These are phyloP conservation scores for Mycena haematopus DNA, from an alignment of 768 basidiomycete genomes.

Conservation along the genomic window DNA sequence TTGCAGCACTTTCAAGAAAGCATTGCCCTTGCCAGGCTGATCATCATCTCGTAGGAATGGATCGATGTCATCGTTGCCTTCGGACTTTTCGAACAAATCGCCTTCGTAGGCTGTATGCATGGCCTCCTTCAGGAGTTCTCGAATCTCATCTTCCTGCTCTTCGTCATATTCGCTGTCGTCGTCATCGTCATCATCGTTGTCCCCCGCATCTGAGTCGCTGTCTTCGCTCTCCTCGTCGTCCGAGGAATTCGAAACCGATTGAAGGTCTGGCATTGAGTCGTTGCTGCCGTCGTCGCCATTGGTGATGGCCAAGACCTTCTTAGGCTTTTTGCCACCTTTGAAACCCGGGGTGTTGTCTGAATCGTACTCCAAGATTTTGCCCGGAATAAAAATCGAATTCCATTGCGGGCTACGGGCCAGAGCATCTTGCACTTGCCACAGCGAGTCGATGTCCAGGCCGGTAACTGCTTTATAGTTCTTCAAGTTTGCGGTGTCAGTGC, in stretches of 20 bases:
- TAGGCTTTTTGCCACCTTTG: conserved; percentile 35
- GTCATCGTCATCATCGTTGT: conserved; percentile 39
- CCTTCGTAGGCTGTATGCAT: conserved; percentile 71
- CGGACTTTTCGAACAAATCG: conserved; percentile 61
- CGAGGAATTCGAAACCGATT: conserved; percentile 68
- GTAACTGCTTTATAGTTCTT: conserved; percentile 66
- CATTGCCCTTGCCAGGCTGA: conserved; percentile 72
- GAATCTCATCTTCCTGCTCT: conserved; percentile 71
- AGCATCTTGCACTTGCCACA: conserved; percentile 68
- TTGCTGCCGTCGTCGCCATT: conserved; percentile 50
- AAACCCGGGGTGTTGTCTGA: conserved; percentile 31
- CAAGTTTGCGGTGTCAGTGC: conserved; percentile 26
- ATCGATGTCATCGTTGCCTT: conserved; percentile 46
- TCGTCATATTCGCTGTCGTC: conserved; percentile 46
- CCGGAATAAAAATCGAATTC: conserved; percentile 50
- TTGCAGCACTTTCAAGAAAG: conserved; percentile 78
- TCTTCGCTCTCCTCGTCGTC: conserved; percentile 44
- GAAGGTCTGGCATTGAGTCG: conserved; percentile 70
- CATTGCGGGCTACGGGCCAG: conserved; percentile 64
- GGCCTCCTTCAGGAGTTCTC: conserved; percentile 69
- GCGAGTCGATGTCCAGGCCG: conserved; percentile 61
- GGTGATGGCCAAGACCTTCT: conserved; percentile 59
- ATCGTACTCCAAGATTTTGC: conserved; percentile 29
- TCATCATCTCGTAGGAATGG: conserved; percentile 46
- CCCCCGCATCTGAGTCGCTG: conserved; percentile 46